Evolutionary conservation across 2,329 filamentous ascomycete species (phyloP).

Genomic region (Colletotrichum navitas): DNA sequence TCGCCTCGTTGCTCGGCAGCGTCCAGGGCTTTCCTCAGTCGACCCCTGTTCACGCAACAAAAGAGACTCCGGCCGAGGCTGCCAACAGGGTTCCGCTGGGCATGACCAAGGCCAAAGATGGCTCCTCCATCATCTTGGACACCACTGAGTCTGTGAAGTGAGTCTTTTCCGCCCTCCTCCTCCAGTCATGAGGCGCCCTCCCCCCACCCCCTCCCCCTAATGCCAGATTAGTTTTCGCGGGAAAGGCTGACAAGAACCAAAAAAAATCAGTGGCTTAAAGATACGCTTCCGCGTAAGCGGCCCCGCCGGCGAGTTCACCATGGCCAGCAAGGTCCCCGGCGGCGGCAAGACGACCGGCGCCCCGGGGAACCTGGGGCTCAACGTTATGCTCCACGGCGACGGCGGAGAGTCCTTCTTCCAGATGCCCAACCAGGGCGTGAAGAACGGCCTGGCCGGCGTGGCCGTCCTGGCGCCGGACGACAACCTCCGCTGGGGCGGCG

Average conservation of each 20-base stretch:
- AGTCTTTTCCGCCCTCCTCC: conserved; percentile 30
- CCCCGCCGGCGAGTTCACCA: conserved; percentile 66
- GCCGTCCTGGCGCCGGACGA: conserved; percentile 65
- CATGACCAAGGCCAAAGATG: conserved; percentile 62
- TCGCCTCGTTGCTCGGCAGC: neutral
- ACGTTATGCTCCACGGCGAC: conserved; percentile 71
- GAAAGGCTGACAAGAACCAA: neutral
- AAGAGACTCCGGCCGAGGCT: conserved; percentile 47
- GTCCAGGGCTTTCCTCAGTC: conserved; percentile 6
- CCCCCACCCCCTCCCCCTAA: no score
- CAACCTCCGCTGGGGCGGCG: conserved; percentile 70
- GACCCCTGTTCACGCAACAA: neutral
- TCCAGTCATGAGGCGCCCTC: no score
- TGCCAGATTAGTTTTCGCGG: neutral
- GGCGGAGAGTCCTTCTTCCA: conserved; percentile 70
- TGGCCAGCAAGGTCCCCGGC: conserved; percentile 58
- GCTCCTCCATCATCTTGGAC: conserved; percentile 68
- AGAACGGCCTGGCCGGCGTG: conserved; percentile 63
- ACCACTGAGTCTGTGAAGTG: conserved; percentile 67
- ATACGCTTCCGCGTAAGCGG: conserved; percentile 69
- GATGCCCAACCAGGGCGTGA: conserved; percentile 67
- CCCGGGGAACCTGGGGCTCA: conserved; percentile 60
- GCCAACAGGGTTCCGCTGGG: conserved; percentile 51
- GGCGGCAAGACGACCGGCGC: conserved; percentile 43
- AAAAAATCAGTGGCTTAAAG: conserved; percentile 57